phyloP scores from a whole-genome alignment of 371 early-diverging fungal genomes.

The Mucor mucedo region DNA sequence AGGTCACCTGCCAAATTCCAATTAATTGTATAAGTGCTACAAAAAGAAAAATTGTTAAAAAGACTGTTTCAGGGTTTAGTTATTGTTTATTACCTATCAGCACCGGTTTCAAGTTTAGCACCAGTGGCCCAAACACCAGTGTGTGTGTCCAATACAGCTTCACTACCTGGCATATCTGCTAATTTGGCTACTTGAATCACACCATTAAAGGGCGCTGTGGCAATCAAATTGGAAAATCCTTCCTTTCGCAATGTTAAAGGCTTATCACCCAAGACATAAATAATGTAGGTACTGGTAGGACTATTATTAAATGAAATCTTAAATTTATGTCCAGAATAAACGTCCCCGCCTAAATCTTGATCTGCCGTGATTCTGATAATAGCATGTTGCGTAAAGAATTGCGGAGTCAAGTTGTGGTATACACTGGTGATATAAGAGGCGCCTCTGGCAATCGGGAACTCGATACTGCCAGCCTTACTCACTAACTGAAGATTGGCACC shows the following conservation, averaged over 20 bases:
- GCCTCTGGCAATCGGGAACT: constrained; percentile 57
- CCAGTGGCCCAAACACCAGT: constrained; percentile 57
- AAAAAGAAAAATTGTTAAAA: neutral
- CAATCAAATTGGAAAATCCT: constrained; percentile 31
- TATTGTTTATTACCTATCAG: constrained; percentile 15
- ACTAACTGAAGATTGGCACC: constrained; percentile 35
- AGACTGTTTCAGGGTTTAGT: neutral
- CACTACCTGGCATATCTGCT: constrained; percentile 35
- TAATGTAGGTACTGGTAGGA: constrained; percentile 40
- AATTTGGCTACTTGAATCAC: constrained; percentile 56
- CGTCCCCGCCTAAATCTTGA: constrained; percentile 6
- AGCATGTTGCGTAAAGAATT: constrained; percentile 53
- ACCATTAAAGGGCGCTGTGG: constrained; percentile 45
- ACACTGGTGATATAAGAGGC: constrained; percentile 56
- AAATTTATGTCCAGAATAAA: constrained; percentile 40
- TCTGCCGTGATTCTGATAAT: constrained; percentile 36
- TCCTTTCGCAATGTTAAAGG: constrained; percentile 30
- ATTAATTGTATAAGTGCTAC: constrained; percentile 45
- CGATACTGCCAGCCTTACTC: constrained; percentile 18
- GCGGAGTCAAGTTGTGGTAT: constrained; percentile 55
- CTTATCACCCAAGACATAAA: constrained; percentile 47
- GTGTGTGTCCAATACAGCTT: constrained; percentile 43
- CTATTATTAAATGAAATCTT: constrained; percentile 45
- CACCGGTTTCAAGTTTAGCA: constrained; percentile 33
- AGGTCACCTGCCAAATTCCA: constrained; percentile 48